Conservation (phyloP, 1,284 basidiomycete species). For the Pseudozyma sp. region DNA sequence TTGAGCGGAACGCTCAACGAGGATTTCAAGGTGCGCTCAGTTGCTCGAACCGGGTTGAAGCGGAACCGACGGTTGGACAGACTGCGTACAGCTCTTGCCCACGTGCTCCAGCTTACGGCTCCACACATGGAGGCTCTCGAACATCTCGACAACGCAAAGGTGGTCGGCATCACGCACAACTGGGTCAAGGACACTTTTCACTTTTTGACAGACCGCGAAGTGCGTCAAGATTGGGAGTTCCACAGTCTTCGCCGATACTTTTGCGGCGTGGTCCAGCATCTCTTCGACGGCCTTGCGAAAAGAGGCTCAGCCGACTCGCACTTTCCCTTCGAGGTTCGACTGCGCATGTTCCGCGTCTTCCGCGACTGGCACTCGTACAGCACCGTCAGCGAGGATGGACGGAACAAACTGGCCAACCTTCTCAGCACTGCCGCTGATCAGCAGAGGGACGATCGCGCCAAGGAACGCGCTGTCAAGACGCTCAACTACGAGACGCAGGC, state of each 20-base stretch:
- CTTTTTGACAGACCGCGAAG: slow-evolving; percentile 79
- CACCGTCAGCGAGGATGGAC: slow-evolving; percentile 79
- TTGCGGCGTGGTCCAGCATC: slow-evolving; percentile 85
- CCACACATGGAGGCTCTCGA: slow-evolving; percentile 80
- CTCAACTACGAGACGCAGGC: slow-evolving; percentile 73
- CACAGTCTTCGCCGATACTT: slow-evolving; percentile 88
- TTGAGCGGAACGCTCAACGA: slow-evolving; percentile 85
- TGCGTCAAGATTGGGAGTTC: slow-evolving; percentile 81
- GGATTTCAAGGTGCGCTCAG: slow-evolving; percentile 73
- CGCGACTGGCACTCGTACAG: slow-evolving; percentile 94
- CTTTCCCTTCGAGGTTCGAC: slow-evolving; percentile 80
- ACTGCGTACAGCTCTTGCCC: slow-evolving; percentile 87
- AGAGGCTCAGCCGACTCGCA: slow-evolving; percentile 81
- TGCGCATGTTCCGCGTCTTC: slow-evolving; percentile 84
- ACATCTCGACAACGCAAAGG: slow-evolving; percentile 76
- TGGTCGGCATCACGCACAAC: slow-evolving; percentile 82
- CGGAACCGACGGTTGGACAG: slow-evolving; percentile 81
- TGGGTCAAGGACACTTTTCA: slow-evolving; percentile 85
- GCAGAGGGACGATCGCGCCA: slow-evolving; percentile 70
- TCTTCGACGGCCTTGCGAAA: slow-evolving; percentile 82
- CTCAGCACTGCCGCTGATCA: slow-evolving; percentile 76
- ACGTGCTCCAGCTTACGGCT: slow-evolving; percentile 87
- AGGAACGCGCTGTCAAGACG: slow-evolving; percentile 68
- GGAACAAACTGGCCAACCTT: slow-evolving; percentile 80
- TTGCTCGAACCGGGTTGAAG: slow-evolving; percentile 48